Evolutionary conservation across 208 protist genomes (phyloP).

Genomic region (Leishmania turanica): DNA sequence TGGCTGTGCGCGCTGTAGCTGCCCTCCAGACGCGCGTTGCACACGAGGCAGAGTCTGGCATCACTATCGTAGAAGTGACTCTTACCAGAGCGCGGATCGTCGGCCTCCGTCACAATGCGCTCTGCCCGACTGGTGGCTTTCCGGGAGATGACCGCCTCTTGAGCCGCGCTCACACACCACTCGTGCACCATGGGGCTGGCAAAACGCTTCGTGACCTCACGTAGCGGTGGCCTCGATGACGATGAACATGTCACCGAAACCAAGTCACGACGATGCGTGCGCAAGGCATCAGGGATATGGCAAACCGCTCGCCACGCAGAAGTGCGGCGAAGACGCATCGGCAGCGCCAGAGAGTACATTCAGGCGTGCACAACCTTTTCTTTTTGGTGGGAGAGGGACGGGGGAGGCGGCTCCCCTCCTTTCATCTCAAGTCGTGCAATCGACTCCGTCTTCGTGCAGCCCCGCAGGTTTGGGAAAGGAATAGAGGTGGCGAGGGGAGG

Average conservation of each 20-base stretch:
- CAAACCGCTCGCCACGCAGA: background rate
- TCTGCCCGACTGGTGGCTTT: conserved; percentile 2
- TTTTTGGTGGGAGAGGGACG: background rate
- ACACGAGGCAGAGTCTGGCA: conserved; percentile 40
- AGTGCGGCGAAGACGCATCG: background rate
- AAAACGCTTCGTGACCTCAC: background rate
- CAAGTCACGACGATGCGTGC: background rate
- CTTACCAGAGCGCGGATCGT: conserved; percentile 3
- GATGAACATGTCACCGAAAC: background rate
- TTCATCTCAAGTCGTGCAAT: background rate
- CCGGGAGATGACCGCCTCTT: conserved; percentile 11
- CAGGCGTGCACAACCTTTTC: background rate
- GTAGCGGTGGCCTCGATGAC: background rate
- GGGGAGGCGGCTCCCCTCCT: background rate
- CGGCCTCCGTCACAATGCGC: conserved; percentile 11
- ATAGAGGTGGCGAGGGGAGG: background rate
- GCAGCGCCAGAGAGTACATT: background rate
- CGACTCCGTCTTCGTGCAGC: background rate
- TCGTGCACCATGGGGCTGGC: conserved; percentile 9
- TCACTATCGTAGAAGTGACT: conserved; percentile 38
- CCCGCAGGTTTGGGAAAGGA: background rate
- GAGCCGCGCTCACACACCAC: background rate
- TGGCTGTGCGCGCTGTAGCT: conserved; percentile 42
- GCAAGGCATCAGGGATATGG: background rate
- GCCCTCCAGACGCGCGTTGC: conserved; percentile 31